These are phyloP conservation scores for Hanseniaspora meyeri DNA, from an alignment of 805 yeast species.

Conservation along the genomic window DNA sequence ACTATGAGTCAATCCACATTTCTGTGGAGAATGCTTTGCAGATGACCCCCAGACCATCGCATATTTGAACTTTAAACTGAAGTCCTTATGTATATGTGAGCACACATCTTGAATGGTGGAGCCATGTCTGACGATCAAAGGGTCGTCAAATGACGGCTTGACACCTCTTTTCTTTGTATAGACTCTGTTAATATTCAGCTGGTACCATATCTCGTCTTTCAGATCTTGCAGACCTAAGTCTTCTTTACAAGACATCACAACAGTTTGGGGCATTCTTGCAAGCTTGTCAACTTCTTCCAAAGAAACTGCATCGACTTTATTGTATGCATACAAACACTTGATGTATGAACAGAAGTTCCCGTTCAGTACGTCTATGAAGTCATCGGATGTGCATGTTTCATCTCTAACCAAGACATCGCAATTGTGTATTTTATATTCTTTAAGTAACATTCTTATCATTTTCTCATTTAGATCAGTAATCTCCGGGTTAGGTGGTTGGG, in stretches of 20 bases:
- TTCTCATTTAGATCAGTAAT: constrained; percentile 49
- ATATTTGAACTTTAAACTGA: constrained; percentile 82
- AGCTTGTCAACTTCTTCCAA: constrained; percentile 85
- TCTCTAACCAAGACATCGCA: constrained; percentile 89
- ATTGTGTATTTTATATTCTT: constrained; percentile 81
- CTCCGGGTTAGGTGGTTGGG: constrained; percentile 62
- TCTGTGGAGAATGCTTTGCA: constrained; percentile 91
- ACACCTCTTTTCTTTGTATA: constrained; percentile 83
- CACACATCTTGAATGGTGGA: constrained; percentile 79
- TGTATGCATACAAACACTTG: constrained; percentile 85
- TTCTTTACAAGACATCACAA: constrained; percentile 84
- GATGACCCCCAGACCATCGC: constrained; percentile 95
- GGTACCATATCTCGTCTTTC: constrained; percentile 86
- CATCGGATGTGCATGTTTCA: constrained; percentile 81
- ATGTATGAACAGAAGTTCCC: constrained; percentile 78
- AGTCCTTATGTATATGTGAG: constrained; percentile 82
- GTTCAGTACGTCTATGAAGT: constrained; percentile 81
- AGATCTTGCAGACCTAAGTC: constrained; percentile 79
- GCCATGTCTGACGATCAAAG: constrained; percentile 74
- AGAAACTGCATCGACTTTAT: constrained; percentile 90
- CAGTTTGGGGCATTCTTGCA: constrained; percentile 86
- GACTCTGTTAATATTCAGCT: constrained; percentile 63
- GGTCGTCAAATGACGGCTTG: constrained; percentile 71
- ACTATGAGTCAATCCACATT: constrained; percentile 76
- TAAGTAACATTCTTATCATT: constrained; percentile 59